These are phyloP conservation scores for Cochlearia excelsa DNA, from an alignment of 345 rosid species.

Conservation along the genomic window DNA sequence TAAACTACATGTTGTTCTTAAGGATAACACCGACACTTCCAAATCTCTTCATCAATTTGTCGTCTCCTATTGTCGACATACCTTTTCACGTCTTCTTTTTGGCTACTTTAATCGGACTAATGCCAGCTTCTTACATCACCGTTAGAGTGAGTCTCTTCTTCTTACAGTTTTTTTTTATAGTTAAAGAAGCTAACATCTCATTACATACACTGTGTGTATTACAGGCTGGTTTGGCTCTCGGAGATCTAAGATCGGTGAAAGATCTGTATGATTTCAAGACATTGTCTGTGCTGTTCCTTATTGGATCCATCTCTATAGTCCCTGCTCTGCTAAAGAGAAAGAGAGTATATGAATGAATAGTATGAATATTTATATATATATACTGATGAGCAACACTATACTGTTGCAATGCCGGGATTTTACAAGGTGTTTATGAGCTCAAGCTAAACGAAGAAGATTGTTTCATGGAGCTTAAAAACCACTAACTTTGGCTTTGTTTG, in stretches of 20 bases:
- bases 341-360: constrained; percentile 58
- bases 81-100: constrained; percentile 89
- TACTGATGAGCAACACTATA: constrained; percentile 20
- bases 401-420: constrained; percentile 1
- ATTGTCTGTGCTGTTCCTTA: constrained; percentile 61
- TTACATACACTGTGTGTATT: constrained; percentile 1
- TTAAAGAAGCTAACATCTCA: constrained; percentile 10
- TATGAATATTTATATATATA: neutral
- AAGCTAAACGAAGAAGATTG: constrained; percentile 20
- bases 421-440: constrained; percentile 23
- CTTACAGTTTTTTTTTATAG: neutral
- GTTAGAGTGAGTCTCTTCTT: constrained; percentile 60
- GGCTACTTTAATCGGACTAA: constrained; percentile 86
- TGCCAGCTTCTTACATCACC: constrained; percentile 90
- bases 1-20: constrained; percentile 94
- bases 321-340: constrained; percentile 79
- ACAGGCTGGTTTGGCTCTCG: constrained; percentile 83
- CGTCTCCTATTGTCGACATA: constrained; percentile 93
- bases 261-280: constrained; percentile 79
- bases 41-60: constrained; percentile 94
- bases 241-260: constrained; percentile 75
- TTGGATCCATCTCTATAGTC: constrained; percentile 58
- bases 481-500: constrained; percentile 12
- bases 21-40: constrained; percentile 93
- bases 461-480: constrained; percentile 5